A percentile compares a stretch with the other conserved stretches of the same genome.
Conservation (phyloP, 257 asterid genomes). For the Plantago ovata region DNA sequence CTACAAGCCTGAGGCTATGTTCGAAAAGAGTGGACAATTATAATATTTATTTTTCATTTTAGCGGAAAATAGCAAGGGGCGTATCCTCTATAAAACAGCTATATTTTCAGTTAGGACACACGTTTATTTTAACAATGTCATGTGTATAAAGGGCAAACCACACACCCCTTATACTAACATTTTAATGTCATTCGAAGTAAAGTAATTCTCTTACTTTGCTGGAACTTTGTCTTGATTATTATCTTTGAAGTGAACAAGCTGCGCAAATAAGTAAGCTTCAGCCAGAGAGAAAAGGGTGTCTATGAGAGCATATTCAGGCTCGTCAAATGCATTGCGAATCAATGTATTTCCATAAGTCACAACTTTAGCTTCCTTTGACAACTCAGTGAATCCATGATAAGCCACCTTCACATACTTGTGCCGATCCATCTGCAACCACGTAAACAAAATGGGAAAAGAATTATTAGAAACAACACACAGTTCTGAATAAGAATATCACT, state of each 20-base stretch:
- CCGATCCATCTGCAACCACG: conserved; percentile 74
- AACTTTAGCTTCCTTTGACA: conserved; percentile 90
- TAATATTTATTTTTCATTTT: no score
- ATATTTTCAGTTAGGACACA: no score
- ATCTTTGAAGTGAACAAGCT: conserved; percentile 94
- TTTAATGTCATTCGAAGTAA: no score
- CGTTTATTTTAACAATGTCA: no score
- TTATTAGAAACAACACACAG: neutral
- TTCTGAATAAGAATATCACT: no score
- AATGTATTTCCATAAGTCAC: conserved; percentile 78
- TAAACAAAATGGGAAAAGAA: conserved; percentile 12
- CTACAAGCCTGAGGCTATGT: neutral
- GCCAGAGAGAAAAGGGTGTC: conserved; percentile 97
- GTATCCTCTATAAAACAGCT: no score
- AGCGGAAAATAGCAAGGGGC: no score
- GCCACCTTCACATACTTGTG: conserved; percentile 98
- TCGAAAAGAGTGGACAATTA: no score
- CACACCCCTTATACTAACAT: no score
- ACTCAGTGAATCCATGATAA: conserved; percentile 87
- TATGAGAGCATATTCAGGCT: conserved; percentile 88
- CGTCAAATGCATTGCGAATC: conserved; percentile 83
- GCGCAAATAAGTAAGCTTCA: conserved; percentile 94
- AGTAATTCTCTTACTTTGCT: conserved; percentile 68
- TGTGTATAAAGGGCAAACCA: no score
- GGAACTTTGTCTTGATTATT: conserved; percentile 78